Base-by-base conservation (phyloP, 169 alveolate genomes). In the Amoebophrya sp. region DNA sequence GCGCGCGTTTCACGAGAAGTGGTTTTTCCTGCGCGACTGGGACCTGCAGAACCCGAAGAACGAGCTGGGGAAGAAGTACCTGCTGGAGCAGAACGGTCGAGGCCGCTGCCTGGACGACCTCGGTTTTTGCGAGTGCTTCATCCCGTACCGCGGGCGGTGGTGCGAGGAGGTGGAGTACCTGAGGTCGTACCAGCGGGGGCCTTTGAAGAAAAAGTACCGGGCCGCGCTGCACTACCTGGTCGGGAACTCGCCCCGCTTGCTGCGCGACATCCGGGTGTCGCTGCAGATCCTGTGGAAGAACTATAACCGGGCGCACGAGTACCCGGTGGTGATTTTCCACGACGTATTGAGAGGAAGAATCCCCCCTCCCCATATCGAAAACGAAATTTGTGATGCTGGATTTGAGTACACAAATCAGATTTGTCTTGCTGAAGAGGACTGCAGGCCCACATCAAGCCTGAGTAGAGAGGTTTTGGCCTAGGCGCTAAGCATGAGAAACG, bases 51-150 rank as follows among this genome's bases (percentile, higher is more conserved):
- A 66, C 35, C 83, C 83, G 35, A 25, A 1, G 83, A 66, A 66
- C 18, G 83, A 66, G 35, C 83, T 66, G 10, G 83, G 83, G 32
- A 66, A 66, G 18, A 66, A 66, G 18, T 66, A 25, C 35, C 35
- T 66, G 12, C 18, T 66, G 83, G 83, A 66, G 83, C 18, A 2
- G 35, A 3, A 66, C 7, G 18, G 18, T 25, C 83, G 83, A 0
- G 83, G 83, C 35, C 83, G 83, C 83, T 66, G 83, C 83, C 18
- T 66, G 83, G 83, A 66, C 83, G 90, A 1, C 29, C 90, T 39
- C 7, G 93, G 94, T n/a, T 77, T 92, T 38, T 92, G 94, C 77
- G 94, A 92, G 89, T 92, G 94, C 92, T 92, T 92, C 41, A 90
- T 91, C 29, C 94, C 94, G 1, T 92, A 77, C 77, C 94, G 94